Conservation (phyloP, 2,329 filamentous ascomycete species). For the Mycosphaerella arachidis region DNA sequence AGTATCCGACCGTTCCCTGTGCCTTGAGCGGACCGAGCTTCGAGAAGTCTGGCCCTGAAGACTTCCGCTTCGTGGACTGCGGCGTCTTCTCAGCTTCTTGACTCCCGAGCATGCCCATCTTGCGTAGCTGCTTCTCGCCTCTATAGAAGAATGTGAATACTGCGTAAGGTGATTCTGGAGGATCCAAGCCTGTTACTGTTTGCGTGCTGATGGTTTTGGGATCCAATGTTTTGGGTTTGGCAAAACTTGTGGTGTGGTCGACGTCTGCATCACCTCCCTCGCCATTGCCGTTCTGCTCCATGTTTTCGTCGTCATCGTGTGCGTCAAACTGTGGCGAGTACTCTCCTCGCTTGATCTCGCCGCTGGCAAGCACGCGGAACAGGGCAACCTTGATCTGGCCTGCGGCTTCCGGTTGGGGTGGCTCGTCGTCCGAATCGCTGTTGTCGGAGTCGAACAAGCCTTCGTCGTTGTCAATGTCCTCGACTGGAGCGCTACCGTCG, state of each 20-base stretch:
- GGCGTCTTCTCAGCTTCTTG: conserved; percentile 57
- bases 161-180: conserved; percentile 91
- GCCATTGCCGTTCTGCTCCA: conserved; percentile 51
- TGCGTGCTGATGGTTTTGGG: conserved; percentile 98
- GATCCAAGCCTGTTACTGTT: conserved; percentile 97
- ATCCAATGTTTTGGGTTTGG: conserved; percentile 91
- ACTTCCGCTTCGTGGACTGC: conserved; percentile 63
- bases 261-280: conserved; percentile 73
- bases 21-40: conserved; percentile 79
- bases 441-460: conserved; percentile 56
- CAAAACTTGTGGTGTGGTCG: conserved; percentile 96
- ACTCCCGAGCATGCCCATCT: conserved; percentile 82
- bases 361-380: conserved; percentile 89
- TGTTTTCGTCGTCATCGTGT: conserved; percentile 81
- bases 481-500: conserved; percentile 69
- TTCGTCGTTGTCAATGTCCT: conserved; percentile 66
- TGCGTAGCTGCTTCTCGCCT: conserved; percentile 89
- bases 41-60: conserved; percentile 78
- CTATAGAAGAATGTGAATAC: conserved; percentile 97
- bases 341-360: conserved; percentile 95
- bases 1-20: conserved; percentile 84
- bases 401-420: conserved; percentile 81
- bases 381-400: conserved; percentile 98
- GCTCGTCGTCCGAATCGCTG: conserved; percentile 72
- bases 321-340: conserved; percentile 97